Conservation (phyloP, 805 yeast genomes). For the Pichia heedii region DNA sequence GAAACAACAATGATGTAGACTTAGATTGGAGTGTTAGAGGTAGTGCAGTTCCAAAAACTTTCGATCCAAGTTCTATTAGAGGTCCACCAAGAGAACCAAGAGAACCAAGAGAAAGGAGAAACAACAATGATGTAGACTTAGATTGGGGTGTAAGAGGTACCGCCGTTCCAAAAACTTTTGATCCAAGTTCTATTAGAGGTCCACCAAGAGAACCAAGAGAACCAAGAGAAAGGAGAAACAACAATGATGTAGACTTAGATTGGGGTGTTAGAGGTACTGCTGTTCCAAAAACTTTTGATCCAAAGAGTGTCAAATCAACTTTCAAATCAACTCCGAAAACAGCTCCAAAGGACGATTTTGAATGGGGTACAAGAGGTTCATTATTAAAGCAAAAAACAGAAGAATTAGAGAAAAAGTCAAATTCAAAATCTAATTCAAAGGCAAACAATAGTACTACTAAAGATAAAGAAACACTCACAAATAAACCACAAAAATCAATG, state of each 20-base stretch:
- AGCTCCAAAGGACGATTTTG: constrained; percentile 25
- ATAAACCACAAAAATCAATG: constrained; percentile 33
- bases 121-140: constrained; percentile 35
- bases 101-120: constrained; percentile 5
- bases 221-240: constrained; percentile 2
- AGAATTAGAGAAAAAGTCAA: neutral
- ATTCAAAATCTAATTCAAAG: constrained; percentile 7
- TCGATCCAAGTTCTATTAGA: neutral
- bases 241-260: constrained; percentile 45
- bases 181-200: constrained; percentile 1
- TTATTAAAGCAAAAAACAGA: constrained; percentile 10
- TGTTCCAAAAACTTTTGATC: constrained; percentile 17
- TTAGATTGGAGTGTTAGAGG: constrained; percentile 43
- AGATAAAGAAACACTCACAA: constrained; percentile 15
- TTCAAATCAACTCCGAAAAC: neutral
- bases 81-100: constrained; percentile 9
- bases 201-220: constrained; percentile 12
- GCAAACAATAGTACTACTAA: constrained; percentile 5
- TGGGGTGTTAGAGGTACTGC: constrained; percentile 41
- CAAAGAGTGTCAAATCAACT: constrained; percentile 16
- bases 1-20: constrained; percentile 31
- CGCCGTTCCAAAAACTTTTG: neutral
- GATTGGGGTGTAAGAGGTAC: constrained; percentile 40
- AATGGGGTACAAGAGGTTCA: constrained; percentile 31
- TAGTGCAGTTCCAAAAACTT: constrained; percentile 3